phyloP scores from a whole-genome alignment of 352 stramenopile species.

The Globisporangium cylindrosporum region DNA sequence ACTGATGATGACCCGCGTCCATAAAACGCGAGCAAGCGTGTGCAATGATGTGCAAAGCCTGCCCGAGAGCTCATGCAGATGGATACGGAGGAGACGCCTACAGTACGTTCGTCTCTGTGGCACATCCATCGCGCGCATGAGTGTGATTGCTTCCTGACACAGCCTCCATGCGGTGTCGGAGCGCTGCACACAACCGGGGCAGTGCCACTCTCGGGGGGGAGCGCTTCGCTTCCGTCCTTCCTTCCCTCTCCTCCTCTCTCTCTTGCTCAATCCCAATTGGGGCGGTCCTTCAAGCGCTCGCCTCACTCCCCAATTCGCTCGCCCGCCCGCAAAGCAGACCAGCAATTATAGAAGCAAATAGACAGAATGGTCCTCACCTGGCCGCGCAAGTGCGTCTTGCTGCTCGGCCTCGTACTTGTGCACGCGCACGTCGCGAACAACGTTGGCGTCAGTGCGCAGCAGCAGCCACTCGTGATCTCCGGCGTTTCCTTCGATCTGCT shows the following conservation, averaged over 20 bases:
- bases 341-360: no score
- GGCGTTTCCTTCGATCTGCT: background rate
- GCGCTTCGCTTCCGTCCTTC: background rate
- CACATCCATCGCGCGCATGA: background rate
- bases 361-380: slow-evolving; percentile 3
- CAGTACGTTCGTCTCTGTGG: background rate
- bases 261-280: background rate
- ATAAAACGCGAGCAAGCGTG: background rate
- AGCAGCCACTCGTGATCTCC: background rate
- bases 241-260: background rate
- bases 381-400: slow-evolving; percentile 3
- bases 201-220: background rate
- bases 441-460: background rate
- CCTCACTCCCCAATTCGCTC: slow-evolving; percentile 7
- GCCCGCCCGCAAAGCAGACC: background rate
- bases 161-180: background rate
- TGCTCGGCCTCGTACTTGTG: slow-evolving; percentile 9
- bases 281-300: background rate
- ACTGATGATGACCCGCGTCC: background rate
- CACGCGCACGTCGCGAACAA: background rate
- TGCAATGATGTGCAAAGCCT: background rate
- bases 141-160: background rate
- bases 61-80: background rate
- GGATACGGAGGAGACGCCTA: background rate
- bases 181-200: background rate